These are phyloP conservation scores for Dictyostelium capitatum DNA, from an alignment of 78 protist species.

Conservation along the genomic window DNA sequence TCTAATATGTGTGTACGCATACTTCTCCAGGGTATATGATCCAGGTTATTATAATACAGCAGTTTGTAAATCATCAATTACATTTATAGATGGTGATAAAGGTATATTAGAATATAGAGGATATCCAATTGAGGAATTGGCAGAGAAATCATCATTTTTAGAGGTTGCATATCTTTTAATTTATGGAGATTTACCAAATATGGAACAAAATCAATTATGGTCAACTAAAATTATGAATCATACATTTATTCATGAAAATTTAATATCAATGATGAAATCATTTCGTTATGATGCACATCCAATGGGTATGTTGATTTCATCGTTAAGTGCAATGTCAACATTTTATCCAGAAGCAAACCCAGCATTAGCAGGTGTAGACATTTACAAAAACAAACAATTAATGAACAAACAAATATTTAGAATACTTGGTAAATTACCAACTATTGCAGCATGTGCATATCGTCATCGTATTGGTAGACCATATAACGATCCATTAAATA, in stretches of 20 bases:
- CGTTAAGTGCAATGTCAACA: slow-evolving; percentile 84
- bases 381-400: slow-evolving; percentile 67
- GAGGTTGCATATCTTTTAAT: slow-evolving; percentile 82
- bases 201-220: slow-evolving; percentile 71
- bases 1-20: no score
- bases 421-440: slow-evolving; percentile 87
- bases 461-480: slow-evolving; percentile 87
- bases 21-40: no score
- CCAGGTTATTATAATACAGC: slow-evolving; percentile 86
- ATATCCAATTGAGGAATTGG: slow-evolving; percentile 87
- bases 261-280: slow-evolving; percentile 75
- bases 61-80: slow-evolving; percentile 65
- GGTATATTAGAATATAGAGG: slow-evolving; percentile 85
- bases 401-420: slow-evolving; percentile 85
- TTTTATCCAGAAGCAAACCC: slow-evolving; percentile 89
- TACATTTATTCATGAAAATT: slow-evolving; percentile 88
- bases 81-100: slow-evolving; percentile 84
- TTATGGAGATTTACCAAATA: slow-evolving; percentile 70
- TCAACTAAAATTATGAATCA: slow-evolving; percentile 75
- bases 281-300: slow-evolving; percentile 94
- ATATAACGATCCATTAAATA: slow-evolving; percentile 77
- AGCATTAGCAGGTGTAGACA: slow-evolving; percentile 70
- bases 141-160: slow-evolving; percentile 73
- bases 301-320: slow-evolving; percentile 90
- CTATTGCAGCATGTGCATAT: slow-evolving; percentile 90